Percentiles rank a stretch among this genome's conserved stretches.
Evolutionary conservation across 768 basidiomycete genomes (phyloP).

Genomic region (Tephrocybe sp.): DNA sequence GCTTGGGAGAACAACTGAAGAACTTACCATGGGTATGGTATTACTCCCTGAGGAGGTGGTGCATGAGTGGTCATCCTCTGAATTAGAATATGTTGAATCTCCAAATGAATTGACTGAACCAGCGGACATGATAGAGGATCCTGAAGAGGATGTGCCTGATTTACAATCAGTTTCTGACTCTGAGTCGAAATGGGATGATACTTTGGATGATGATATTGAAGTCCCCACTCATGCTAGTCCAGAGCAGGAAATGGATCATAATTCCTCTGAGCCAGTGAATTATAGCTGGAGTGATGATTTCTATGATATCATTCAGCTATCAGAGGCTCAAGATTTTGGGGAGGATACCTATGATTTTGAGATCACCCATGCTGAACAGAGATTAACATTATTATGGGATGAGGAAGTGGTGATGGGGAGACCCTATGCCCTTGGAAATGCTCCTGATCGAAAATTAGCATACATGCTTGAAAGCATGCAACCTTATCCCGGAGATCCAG

Average conservation of each 20-base stretch:
- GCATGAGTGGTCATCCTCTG: not conserved
- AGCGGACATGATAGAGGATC: no score
- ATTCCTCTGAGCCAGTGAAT: not conserved
- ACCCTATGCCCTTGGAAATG: not conserved
- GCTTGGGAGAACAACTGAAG: not conserved
- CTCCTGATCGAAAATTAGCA: not conserved
- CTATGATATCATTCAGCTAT: not conserved
- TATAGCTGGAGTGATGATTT: not conserved
- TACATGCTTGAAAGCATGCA: not conserved
- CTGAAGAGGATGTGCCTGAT: no score
- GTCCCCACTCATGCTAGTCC: no score
- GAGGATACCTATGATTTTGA: not conserved
- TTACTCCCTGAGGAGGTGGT: not conserved
- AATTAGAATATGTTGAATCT: not conserved
- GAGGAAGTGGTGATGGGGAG: not conserved
- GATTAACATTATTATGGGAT: not conserved
- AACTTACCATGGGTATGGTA: not conserved
- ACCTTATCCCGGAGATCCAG: conserved; percentile 6
- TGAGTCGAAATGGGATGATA: not conserved
- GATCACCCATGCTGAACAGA: not conserved
- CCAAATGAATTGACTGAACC: no score
- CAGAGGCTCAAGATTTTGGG: not conserved
- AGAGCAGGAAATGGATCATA: no score
- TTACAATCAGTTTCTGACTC: conserved; percentile 1
- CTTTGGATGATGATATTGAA: not conserved